Evolutionary conservation across 345 rosid genomes (phyloP).

Genomic region (Eucalyptus virginea): DNA sequence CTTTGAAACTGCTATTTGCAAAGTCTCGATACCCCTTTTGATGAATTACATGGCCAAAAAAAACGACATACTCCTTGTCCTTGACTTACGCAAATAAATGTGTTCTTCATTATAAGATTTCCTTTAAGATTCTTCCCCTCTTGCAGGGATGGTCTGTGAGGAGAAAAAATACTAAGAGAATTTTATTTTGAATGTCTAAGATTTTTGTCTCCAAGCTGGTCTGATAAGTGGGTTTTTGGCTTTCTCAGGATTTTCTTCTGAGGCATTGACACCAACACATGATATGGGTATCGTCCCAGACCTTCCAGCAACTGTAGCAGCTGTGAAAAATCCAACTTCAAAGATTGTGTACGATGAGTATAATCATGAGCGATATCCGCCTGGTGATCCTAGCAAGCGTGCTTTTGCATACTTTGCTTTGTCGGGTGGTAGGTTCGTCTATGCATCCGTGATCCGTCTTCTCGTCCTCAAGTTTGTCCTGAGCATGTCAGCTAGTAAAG

Average conservation of each 20-base stretch:
- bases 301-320: slow-evolving; percentile 41
- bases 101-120: background rate
- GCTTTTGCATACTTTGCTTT: slow-evolving; percentile 59
- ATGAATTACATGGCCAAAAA: background rate
- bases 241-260: slow-evolving; percentile 45
- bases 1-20: no score
- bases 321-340: slow-evolving; percentile 39
- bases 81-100: background rate
- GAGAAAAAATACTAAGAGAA: background rate
- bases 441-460: slow-evolving; percentile 53
- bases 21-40: no score
- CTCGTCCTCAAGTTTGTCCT: slow-evolving; percentile 50
- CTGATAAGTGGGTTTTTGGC: background rate
- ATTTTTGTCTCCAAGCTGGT: background rate
- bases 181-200: background rate
- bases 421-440: slow-evolving; percentile 56
- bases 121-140: background rate
- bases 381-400: slow-evolving; percentile 62
- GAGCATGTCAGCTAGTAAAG: slow-evolving; percentile 64
- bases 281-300: slow-evolving; percentile 30
- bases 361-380: slow-evolving; percentile 52
- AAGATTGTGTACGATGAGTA: slow-evolving; percentile 44
- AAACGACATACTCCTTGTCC: background rate
- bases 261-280: slow-evolving; percentile 19
- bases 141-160: background rate